Conservation (phyloP, 352 stramenopile species). For the Globisporangium yorkense region DNA sequence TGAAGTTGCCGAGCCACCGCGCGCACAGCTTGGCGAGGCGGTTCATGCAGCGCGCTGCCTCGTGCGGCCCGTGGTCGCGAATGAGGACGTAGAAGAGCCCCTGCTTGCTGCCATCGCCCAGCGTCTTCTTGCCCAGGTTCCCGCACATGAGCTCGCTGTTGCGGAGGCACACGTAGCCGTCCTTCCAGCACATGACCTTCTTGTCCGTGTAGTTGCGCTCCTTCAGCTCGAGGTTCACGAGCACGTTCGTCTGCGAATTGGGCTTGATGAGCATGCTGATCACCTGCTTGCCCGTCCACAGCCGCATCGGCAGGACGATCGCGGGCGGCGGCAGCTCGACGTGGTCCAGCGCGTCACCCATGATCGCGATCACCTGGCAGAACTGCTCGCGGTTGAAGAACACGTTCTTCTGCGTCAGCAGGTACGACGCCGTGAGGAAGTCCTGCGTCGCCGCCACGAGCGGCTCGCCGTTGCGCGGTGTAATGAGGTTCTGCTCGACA, state of each 20-base stretch:
- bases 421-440: slow-evolving; percentile 98
- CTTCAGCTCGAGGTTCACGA: slow-evolving; percentile 86
- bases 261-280: slow-evolving; percentile 84
- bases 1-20: slow-evolving; percentile 96
- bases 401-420: slow-evolving; percentile 98
- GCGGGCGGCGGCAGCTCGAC: slow-evolving; percentile 84
- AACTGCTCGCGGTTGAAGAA: slow-evolving; percentile 98
- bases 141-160: slow-evolving; percentile 98
- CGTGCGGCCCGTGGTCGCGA: slow-evolving; percentile 89
- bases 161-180: slow-evolving; percentile 96
- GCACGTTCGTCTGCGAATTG: slow-evolving; percentile 81
- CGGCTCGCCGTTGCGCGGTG: slow-evolving; percentile 96
- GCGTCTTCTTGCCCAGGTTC: slow-evolving; percentile 98
- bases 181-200: slow-evolving; percentile 97
- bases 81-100: slow-evolving; percentile 98
- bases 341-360: slow-evolving; percentile 94
- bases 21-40: slow-evolving; percentile 96
- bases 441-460: slow-evolving; percentile 98
- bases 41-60: slow-evolving; percentile 97
- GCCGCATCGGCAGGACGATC: slow-evolving; percentile 62
- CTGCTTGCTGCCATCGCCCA: slow-evolving; percentile 98
- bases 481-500: slow-evolving; percentile 98
- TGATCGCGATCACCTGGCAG: slow-evolving; percentile 92
- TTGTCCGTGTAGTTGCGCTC: slow-evolving; percentile 96
- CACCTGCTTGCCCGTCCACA: slow-evolving; percentile 99